Evolutionary conservation across 2,329 filamentous ascomycete species (phyloP), one percentile per base, ranked within the genome.

Genomic region (Coniochaeta sp.): DNA sequence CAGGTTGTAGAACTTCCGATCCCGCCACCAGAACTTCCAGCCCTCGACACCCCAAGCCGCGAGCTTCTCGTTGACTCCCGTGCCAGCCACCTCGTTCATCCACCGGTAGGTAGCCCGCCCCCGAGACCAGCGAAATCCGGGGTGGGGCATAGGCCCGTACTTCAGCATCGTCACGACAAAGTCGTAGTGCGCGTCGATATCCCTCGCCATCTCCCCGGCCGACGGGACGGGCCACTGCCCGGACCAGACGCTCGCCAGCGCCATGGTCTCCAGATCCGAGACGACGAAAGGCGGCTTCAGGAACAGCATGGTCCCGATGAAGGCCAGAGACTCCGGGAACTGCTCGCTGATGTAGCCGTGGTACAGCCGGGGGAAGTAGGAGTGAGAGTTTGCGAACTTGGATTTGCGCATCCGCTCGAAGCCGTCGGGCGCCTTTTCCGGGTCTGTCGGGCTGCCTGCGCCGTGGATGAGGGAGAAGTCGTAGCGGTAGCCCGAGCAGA

Each of bases 71-170:
- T 58, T 43, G 31, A 77, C 68, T 0, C 74, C 73, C 0, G 74
- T 74, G 1, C 77, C 76, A 1, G 77, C 76, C 19, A 72, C 69
- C n/a, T 70, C 59, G 61, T 80, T 71, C 34, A 76, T 69, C 67
- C 74, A 78, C 8, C 7, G n/a, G 19, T 26, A 44, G 12, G n/a
- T 58, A 28, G 61, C 56, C 62, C 65, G 60, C 66, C 0, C 75
- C 67, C 1, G 76, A 74, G 61, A 79, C 76, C 3, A 78, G 64
- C 70, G 65, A 31, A 67, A 59, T 19, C 70, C 71, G 12, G 66
- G 61, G 34, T 67, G 66, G 28, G 67, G 64, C 36, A 69, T 60
- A 3, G 67, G 67, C 7, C 68, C 70, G 33, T 60, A 58, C 5
- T 66, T 47, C n/a, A 73, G 67, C 0, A 58, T 61, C 1, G 56